Evolutionary conservation across 352 stramenopile genomes (phyloP).

Genomic region (Pythium aphanidermatum): DNA sequence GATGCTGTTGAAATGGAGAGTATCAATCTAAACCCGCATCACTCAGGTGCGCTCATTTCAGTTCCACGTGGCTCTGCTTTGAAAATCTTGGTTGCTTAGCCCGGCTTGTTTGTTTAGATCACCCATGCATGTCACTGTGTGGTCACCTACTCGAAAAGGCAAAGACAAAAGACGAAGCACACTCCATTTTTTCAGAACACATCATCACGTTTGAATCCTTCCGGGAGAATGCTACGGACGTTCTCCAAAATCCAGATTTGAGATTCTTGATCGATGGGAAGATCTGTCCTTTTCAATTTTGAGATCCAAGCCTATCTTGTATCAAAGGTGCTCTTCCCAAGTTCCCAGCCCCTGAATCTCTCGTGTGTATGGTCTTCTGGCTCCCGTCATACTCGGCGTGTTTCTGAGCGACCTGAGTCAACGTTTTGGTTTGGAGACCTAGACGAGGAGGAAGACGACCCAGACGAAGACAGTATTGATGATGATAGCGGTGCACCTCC

Average conservation of each 20-base stretch:
- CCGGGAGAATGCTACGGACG: constrained; percentile 26
- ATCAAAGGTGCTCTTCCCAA: constrained; percentile 61
- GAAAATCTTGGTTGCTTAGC: background rate
- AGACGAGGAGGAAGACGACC: constrained; percentile 9
- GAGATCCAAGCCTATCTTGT: constrained; percentile 63
- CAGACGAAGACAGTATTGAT: background rate
- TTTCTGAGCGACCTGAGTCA: constrained; percentile 12
- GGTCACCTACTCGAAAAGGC: constrained; percentile 45
- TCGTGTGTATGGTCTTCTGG: constrained; percentile 9
- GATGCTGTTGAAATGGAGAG: constrained; percentile 54
- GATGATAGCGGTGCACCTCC: background rate
- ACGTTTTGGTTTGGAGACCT: constrained; percentile 22
- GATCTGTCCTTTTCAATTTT: constrained; percentile 41
- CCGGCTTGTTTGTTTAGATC: constrained; percentile 14
- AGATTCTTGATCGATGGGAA: constrained; percentile 61
- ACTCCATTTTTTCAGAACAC: constrained; percentile 59
- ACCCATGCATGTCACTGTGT: constrained; percentile 71
- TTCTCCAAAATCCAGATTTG: constrained; percentile 49
- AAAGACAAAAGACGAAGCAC: constrained; percentile 33
- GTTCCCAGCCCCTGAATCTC: constrained; percentile 35
- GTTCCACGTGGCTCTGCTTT: background rate
- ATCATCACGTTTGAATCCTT: constrained; percentile 66
- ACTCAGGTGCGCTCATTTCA: constrained; percentile 10
- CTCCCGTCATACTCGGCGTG: background rate
- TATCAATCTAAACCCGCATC: constrained; percentile 10